Conservation (phyloP, 352 stramenopile genomes). For the Globisporangium emineosum region DNA sequence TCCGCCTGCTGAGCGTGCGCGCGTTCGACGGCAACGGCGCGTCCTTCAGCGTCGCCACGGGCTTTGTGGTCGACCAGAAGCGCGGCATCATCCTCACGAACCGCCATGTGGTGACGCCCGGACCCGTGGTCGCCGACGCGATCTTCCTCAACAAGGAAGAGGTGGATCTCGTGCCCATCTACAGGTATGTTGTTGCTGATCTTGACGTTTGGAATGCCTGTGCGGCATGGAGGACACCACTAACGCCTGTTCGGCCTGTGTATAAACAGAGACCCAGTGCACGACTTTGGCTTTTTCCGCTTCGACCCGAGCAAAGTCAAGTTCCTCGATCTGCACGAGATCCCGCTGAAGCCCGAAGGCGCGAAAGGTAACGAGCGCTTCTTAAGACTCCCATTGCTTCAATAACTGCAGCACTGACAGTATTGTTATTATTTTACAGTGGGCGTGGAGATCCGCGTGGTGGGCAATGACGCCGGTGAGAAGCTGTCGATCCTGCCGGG, state of each 20-base stretch:
- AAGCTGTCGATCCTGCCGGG: constrained; percentile 90
- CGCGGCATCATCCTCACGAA: constrained; percentile 91
- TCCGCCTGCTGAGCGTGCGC: constrained; percentile 81
- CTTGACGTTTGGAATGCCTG: background rate
- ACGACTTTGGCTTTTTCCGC: constrained; percentile 91
- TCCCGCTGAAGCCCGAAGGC: constrained; percentile 79
- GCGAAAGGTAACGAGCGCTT: constrained; percentile 57
- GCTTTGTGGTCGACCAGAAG: constrained; percentile 90
- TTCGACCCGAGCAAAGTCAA: constrained; percentile 89
- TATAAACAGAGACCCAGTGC: constrained; percentile 73
- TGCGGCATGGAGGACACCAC: background rate
- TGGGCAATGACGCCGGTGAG: constrained; percentile 91
- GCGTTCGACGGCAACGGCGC: constrained; percentile 87
- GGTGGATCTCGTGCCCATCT: constrained; percentile 87
- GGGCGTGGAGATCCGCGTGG: constrained; percentile 88
- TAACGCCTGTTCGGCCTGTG: background rate
- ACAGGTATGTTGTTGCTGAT: constrained; percentile 39
- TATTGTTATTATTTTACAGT: constrained; percentile 34
- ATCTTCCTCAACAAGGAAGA: constrained; percentile 94
- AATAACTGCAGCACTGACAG: background rate
- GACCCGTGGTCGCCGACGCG: constrained; percentile 85
- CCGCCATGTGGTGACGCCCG: constrained; percentile 89
- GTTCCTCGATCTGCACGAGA: constrained; percentile 84
- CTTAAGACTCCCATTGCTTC: too few relatives aligned
- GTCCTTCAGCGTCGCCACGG: constrained; percentile 86